Conservation (phyloP, 1,284 basidiomycete species). For the Pascua sp. region DNA sequence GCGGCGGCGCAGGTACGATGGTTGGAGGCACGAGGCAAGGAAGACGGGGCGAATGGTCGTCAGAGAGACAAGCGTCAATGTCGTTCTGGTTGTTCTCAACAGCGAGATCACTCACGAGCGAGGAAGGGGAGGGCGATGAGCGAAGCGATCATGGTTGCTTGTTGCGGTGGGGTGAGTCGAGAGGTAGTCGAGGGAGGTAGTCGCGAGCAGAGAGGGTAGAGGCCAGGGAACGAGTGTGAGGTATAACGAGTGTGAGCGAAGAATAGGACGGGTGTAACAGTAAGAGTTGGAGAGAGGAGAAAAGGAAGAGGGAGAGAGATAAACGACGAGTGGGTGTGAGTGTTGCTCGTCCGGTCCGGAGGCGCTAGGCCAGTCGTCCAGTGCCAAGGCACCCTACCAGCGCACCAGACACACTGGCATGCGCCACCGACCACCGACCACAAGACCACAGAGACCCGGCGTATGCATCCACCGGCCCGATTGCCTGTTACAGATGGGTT, state of each 20-base stretch:
- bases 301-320: background rate
- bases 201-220: background rate
- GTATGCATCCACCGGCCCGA: no score
- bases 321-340: no score
- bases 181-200: background rate
- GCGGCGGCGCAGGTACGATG: background rate
- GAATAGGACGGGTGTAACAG: no score
- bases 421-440: no score
- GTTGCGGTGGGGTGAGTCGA: background rate
- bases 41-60: background rate
- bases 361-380: no score
- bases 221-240: background rate
- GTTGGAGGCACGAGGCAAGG: background rate
- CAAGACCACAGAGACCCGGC: no score
- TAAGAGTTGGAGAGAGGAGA: background rate
- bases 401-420: no score
- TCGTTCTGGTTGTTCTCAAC: no score
- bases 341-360: no score
- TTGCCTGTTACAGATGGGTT: no score
- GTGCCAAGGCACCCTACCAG: no score
- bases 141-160: conserved; percentile 2
- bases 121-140: conserved; percentile 12
- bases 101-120: conserved; percentile 27
- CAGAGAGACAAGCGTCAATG: background rate
- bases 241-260: background rate